phyloP scores from a whole-genome alignment of 352 stramenopile genomes.

The Phytophthora citricola region DNA sequence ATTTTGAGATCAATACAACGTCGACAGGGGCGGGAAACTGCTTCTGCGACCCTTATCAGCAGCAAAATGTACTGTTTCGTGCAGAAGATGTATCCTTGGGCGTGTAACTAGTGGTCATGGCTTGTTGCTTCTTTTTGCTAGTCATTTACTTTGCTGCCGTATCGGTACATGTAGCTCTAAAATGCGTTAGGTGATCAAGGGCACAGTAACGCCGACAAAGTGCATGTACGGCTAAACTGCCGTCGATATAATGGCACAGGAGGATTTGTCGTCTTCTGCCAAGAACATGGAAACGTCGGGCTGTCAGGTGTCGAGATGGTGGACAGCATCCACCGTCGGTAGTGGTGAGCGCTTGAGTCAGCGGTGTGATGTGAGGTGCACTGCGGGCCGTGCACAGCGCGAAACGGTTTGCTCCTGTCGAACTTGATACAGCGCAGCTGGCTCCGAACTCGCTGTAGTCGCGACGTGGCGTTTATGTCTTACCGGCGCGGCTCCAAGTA shows the following conservation, averaged over 20 bases:
- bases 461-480: conserved; percentile 22
- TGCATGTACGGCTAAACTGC: not conserved
- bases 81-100: conserved; percentile 5
- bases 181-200: too few relatives aligned
- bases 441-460: conserved; percentile 10
- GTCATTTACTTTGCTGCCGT: not conserved
- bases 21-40: conserved; percentile 2
- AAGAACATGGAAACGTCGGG: conserved; percentile 5
- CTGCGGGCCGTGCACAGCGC: conserved; percentile 1
- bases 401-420: conserved; percentile 23
- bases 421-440: conserved; percentile 22
- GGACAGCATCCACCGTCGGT: conserved; percentile 5
- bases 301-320: not conserved
- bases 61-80: conserved; percentile 5
- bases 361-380: conserved; percentile 1
- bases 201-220: too few relatives aligned
- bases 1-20: conserved; percentile 35
- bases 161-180: not conserved
- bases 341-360: conserved; percentile 1
- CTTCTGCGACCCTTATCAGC: conserved; percentile 15
- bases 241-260: not conserved
- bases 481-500: conserved; percentile 8
- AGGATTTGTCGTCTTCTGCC: not conserved
- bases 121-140: not conserved
- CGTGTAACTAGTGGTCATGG: not conserved